Percentiles rank a stretch among this genome's conserved stretches.
phyloP scores from a whole-genome alignment of 768 basidiomycete genomes.

The Hygrocybe coccinea region DNA sequence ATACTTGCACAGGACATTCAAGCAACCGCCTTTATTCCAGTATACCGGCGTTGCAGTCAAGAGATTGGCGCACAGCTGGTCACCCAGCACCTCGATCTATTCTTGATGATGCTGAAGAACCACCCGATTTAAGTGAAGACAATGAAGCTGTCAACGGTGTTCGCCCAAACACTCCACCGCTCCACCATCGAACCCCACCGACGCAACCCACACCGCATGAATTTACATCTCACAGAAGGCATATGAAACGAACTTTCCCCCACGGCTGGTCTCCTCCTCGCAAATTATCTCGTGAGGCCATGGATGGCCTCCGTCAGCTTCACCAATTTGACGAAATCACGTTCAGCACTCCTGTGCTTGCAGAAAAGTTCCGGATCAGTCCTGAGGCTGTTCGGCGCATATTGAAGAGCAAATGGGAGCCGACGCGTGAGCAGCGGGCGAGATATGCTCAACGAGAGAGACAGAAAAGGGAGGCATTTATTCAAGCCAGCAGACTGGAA shows the following conservation, averaged over 20 bases:
- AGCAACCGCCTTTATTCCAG: conserved; percentile 7
- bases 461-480: conserved; percentile 36
- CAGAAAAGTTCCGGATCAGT: conserved; percentile 71
- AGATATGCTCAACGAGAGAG: conserved; percentile 50
- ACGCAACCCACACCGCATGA: conserved; percentile 43
- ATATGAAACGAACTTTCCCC: conserved; percentile 53
- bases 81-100: conserved; percentile 41
- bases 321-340: conserved; percentile 57
- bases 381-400: conserved; percentile 79
- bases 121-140: conserved; percentile 50
- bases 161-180: conserved; percentile 32
- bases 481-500: conserved; percentile 36
- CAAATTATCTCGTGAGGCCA: conserved; percentile 77
- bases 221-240: conserved; percentile 46
- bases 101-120: conserved; percentile 43
- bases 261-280: conserved; percentile 73
- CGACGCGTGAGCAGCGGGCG: conserved; percentile 48
- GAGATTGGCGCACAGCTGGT: conserved; percentile 40
- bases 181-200: conserved; percentile 37
- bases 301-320: conserved; percentile 71
- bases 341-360: conserved; percentile 65
- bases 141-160: conserved; percentile 44
- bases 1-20: not conserved
- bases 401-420: conserved; percentile 69
- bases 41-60: conserved; percentile 5